phyloP scores from a whole-genome alignment of 768 basidiomycete genomes.

The Amanita phalloides region DNA sequence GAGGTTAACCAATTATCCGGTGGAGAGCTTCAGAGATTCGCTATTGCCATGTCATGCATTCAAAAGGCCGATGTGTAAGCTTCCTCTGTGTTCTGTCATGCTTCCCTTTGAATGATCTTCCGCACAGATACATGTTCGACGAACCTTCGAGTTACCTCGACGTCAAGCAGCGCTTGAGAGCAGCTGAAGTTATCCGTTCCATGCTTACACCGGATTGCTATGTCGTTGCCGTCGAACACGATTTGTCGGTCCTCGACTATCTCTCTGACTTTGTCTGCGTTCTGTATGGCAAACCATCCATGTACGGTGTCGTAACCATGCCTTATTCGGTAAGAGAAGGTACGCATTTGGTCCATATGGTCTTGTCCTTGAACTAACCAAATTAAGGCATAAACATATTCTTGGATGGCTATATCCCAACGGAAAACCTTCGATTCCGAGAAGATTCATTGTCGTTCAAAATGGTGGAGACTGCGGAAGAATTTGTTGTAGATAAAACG shows the following conservation, averaged over 20 bases:
- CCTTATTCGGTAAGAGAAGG: constrained; percentile 97
- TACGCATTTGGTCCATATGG: constrained; percentile 18
- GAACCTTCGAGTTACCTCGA: constrained; percentile 98
- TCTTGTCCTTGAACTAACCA: constrained; percentile 1
- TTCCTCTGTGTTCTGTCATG: background rate
- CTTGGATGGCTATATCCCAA: constrained; percentile 96
- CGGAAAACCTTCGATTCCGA: constrained; percentile 96
- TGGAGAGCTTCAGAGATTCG: constrained; percentile 96
- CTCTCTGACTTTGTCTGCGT: constrained; percentile 98
- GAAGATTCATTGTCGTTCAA: constrained; percentile 95
- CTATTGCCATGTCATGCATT: constrained; percentile 95
- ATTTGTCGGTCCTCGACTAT: constrained; percentile 96
- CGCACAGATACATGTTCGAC: constrained; percentile 90
- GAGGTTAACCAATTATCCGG: constrained; percentile 84
- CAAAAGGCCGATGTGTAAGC: constrained; percentile 92
- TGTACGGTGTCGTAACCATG: constrained; percentile 99
- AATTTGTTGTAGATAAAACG: constrained; percentile 77
- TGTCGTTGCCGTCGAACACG: constrained; percentile 97
- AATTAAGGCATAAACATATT: constrained; percentile 93
- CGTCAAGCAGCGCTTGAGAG: constrained; percentile 89
- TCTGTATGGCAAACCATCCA: constrained; percentile 92
- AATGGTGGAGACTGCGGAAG: constrained; percentile 95
- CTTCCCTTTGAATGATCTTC: background rate
- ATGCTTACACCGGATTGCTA: constrained; percentile 79
- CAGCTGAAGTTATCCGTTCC: constrained; percentile 89